These are phyloP conservation scores for Trametes hirsuta DNA, from an alignment of 1,284 basidiomycete species.

Conservation along the genomic window DNA sequence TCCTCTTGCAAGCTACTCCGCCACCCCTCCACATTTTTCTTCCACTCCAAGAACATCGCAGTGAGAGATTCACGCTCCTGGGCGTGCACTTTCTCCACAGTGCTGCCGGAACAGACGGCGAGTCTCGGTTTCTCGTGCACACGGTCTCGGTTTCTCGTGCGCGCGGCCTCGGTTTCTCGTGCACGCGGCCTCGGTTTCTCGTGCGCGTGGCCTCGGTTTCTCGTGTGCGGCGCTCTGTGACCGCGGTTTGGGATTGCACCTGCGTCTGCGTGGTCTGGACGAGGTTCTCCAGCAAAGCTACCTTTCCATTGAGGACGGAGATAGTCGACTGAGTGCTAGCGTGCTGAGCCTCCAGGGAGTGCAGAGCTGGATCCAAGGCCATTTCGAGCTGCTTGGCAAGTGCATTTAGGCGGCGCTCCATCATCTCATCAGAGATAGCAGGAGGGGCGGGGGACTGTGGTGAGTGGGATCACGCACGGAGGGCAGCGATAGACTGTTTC, in stretches of 20 bases:
- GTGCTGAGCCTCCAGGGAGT: constrained; percentile 80
- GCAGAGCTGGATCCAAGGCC: constrained; percentile 75
- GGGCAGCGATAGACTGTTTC: constrained; percentile 19
- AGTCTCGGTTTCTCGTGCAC: no score
- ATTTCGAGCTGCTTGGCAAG: constrained; percentile 79
- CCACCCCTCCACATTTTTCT: constrained; percentile 73
- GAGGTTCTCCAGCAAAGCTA: constrained; percentile 58
- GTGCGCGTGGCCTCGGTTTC: constrained; percentile 43
- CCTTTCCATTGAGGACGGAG: constrained; percentile 72
- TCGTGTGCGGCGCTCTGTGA: constrained; percentile 50
- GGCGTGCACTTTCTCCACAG: constrained; percentile 34
- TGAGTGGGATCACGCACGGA: constrained; percentile 27
- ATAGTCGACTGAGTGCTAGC: constrained; percentile 81
- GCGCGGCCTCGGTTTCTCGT: constrained; percentile 41
- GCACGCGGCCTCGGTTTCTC: constrained; percentile 39
- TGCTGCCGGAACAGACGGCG: constrained; percentile 13
- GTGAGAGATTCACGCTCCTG: constrained; percentile 51
- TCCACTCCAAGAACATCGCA: constrained; percentile 64
- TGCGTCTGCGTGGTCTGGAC: constrained; percentile 50
- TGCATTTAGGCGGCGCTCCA: constrained; percentile 68
- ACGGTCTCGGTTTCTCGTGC: no score
- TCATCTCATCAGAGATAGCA: constrained; percentile 60
- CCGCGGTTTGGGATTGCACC: constrained; percentile 44
- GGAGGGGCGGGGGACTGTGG: constrained; percentile 27
- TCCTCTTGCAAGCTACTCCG: constrained; percentile 81